Conservation (phyloP, 345 rosid species). For the Leavenworthia alabamica region DNA sequence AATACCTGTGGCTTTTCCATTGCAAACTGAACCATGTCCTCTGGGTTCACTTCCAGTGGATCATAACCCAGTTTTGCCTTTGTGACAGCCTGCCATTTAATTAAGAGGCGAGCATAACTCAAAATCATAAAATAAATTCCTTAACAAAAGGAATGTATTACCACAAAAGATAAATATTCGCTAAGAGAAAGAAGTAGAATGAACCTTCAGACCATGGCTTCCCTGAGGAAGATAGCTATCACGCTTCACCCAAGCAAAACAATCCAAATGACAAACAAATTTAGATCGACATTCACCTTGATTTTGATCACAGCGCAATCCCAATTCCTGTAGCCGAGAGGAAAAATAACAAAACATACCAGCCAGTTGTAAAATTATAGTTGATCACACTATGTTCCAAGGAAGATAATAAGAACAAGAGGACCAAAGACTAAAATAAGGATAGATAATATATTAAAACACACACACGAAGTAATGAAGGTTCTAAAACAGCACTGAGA, state of each 20-base stretch:
- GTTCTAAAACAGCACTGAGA: not conserved
- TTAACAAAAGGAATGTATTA: not conserved
- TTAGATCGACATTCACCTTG: slow-evolving; percentile 96
- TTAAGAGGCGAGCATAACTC: slow-evolving; percentile 16
- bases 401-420: not conserved
- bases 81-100: slow-evolving; percentile 69
- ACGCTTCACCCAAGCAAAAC: slow-evolving; percentile 99
- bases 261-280: slow-evolving; percentile 93
- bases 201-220: slow-evolving; percentile 94
- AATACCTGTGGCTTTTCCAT: slow-evolving; percentile 89
- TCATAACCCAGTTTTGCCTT: slow-evolving; percentile 96
- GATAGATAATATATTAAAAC: not conserved
- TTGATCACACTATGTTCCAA: slow-evolving; percentile 1
- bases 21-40: slow-evolving; percentile 96
- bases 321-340: slow-evolving; percentile 63
- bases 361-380: not conserved
- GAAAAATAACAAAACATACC: slow-evolving; percentile 4
- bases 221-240: slow-evolving; percentile 99
- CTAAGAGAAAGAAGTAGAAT: slow-evolving; percentile 7
- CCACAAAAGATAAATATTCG: slow-evolving; percentile 5
- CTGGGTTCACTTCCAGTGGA: slow-evolving; percentile 96
- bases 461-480: not conserved
- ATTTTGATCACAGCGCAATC: slow-evolving; percentile 77
- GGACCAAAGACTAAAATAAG: not conserved
- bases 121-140: not conserved